Percentiles rank a stretch among this genome's conserved stretches.
Evolutionary conservation across 2,329 filamentous ascomycete species (phyloP).

Genomic region (Talaromyces sp.): DNA sequence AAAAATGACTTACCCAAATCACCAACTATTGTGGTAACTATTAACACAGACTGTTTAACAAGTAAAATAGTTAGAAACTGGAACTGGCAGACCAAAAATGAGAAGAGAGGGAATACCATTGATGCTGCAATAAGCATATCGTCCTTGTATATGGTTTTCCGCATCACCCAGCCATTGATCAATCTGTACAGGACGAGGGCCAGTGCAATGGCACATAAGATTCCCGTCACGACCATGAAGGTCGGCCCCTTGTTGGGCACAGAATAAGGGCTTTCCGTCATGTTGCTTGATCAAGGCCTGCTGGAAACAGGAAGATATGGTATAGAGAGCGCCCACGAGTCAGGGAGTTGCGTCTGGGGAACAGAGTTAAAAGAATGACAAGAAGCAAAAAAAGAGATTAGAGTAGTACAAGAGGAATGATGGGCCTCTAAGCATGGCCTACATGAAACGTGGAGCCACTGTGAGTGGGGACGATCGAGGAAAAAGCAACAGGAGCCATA

Average conservation of each 20-base stretch:
- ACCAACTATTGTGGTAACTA: slow-evolving; percentile 12
- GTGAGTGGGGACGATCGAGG: not conserved
- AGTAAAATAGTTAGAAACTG: not conserved
- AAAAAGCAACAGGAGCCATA: not conserved
- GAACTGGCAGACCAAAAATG: not conserved
- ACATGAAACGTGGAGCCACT: not conserved
- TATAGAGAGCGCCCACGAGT: not conserved
- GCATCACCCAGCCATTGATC: slow-evolving; percentile 4
- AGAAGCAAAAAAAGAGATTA: not conserved
- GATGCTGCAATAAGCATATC: slow-evolving; percentile 12
- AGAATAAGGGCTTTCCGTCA: not conserved
- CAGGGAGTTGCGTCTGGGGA: not conserved
- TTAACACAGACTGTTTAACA: slow-evolving; percentile 5
- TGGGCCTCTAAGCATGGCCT: not conserved
- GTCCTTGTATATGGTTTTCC: slow-evolving; percentile 8
- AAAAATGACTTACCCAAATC: slow-evolving; percentile 9
- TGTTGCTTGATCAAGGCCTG: not conserved
- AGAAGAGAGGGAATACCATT: slow-evolving; percentile 6
- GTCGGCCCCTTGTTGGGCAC: slow-evolving; percentile 13
- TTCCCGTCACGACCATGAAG: slow-evolving; percentile 9
- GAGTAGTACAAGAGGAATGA: not conserved
- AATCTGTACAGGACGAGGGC: slow-evolving; percentile 11
- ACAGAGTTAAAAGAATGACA: not conserved
- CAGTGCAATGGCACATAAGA: slow-evolving; percentile 9
- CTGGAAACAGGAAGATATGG: not conserved